Evolutionary conservation across 2,329 filamentous ascomycete species (phyloP), one percentile per base, ranked within the genome.

Genomic region (Phoma sp.): DNA sequence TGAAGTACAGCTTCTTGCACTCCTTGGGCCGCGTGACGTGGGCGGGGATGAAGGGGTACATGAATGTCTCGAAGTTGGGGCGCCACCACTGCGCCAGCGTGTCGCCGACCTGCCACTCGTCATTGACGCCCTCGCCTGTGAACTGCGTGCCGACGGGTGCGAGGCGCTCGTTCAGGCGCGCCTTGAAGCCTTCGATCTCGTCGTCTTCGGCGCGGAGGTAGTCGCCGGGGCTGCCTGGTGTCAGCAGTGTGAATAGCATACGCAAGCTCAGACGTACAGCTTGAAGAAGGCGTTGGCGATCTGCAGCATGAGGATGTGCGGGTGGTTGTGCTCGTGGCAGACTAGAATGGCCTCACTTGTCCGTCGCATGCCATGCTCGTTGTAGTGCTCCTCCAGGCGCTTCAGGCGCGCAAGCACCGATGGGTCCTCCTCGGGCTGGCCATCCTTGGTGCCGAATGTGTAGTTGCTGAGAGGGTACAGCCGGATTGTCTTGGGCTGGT

Each of bases 281-380:
- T 99, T 99, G 82, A 99, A 99, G 81, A 99, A 99, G 20, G 95
- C 93, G 76, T 99, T 99, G 47, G 95, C 95, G 69, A 99, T 99
- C 82, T 99, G 95, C 60, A 99, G 84, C 95, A 99, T 98, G 64
- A 99, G 81, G 61, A 99, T 96, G 77, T 99, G 95, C 12, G 95
- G 95, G 77, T 98, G 95, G 79, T 97, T 98, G 82, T 98, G 93
- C 78, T 99, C 95, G 76, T 99, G 95, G 80, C 95, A 99, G 65
- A 99, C 92, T 40, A 99, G 84, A 66, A 99, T 92, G 67, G 93
- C 95, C 79, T 99, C 95, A 77, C 93, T 97, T 15, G 95, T 98
- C 50, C 95, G 88, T 53, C 95, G 89, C 95, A 99, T 99, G 71
- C 95, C 95, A 81, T 98, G 87, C 60, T 88, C 83, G 25, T 85